Base-by-base conservation (phyloP, 208 protist species). In the Acanthamoeba sp. region DNA sequence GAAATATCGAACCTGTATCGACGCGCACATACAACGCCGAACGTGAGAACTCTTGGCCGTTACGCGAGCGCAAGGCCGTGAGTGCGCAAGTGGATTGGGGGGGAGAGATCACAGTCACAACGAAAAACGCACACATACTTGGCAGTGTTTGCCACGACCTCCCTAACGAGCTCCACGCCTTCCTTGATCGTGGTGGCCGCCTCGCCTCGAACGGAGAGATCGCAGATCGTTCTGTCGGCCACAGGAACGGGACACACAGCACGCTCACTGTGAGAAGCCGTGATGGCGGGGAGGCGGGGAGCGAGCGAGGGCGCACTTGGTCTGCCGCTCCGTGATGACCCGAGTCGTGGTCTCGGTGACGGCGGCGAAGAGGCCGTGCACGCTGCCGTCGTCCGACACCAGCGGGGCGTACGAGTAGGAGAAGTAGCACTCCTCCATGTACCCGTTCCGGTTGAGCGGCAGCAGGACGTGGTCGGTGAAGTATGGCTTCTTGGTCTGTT, bases 341-440 rank as follows among this genome's bases (percentile, higher is more conserved):
- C 52, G 85, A 16, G 34, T 36, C 2, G 85, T 91, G 34, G 85
- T 91, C 40, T 91, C 85, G 29, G 38, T 55, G 16, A 76, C 62
- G 34, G 85, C 34, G 4, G 24, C 27, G 38, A 45, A 91, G 14
- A 91, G 29, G 0, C 85, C 85, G 0, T 52, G 20, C 34, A 91
- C 85, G 38, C 20, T 73, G 29, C 38, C 29, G 27, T 91, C 57
- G 24, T 91, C 42, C 34, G 38, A 38, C 24, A 91, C 73, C 10
- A 91, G 18, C 32, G 85, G 85, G n/a, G 20, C 29, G 62, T 91
- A 91, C 16, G 85, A 91, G 40, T 55, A 91, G 36, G 59, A 73
- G 57, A 91, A 91, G 27, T 91, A 91, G 38, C 45, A 34, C 16
- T 91, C 85, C 85, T 91, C 20, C 38, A 73, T 40, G 66, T 84